Percentiles rank a stretch among this genome's conserved stretches.
Conservation (phyloP, 352 stramenopile genomes). For the Thalassiosira mediterranea region DNA sequence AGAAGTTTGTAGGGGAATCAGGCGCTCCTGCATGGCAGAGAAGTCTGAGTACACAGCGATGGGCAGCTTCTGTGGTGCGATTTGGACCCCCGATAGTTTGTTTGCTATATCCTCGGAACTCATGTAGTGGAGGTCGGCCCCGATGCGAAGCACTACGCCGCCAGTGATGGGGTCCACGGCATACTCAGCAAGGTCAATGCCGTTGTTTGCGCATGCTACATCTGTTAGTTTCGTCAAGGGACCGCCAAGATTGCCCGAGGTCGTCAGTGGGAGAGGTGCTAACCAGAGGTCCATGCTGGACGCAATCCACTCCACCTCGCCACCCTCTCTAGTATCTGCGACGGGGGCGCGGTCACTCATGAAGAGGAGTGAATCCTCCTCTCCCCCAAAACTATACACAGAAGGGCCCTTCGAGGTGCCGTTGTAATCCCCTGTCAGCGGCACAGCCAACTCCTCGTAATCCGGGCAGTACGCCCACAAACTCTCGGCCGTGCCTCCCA, state of each 20-base stretch:
- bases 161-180: constrained; percentile 53
- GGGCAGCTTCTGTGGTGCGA: constrained; percentile 28
- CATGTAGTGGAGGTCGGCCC: constrained; percentile 72
- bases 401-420: constrained; percentile 67
- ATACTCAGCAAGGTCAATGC: constrained; percentile 67
- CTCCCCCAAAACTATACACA: constrained; percentile 41
- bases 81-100: constrained; percentile 19
- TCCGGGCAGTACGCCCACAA: constrained; percentile 70
- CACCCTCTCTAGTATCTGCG: neutral
- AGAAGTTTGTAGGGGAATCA: constrained; percentile 49
- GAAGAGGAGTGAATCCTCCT: constrained; percentile 62
- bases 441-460: constrained; percentile 30
- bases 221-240: constrained; percentile 60
- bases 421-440: constrained; percentile 58
- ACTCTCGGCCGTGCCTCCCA: constrained; percentile 72
- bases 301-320: constrained; percentile 34
- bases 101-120: constrained; percentile 17
- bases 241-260: neutral
- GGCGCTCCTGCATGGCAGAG: constrained; percentile 65
- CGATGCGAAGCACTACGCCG: constrained; percentile 63
- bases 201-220: constrained; percentile 68
- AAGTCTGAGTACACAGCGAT: constrained; percentile 77
- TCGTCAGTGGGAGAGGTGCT: constrained; percentile 29
- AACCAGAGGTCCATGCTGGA: constrained; percentile 76
- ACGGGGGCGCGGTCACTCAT: constrained; percentile 60